These are phyloP conservation scores for Colletotrichum coccodes DNA, from an alignment of 2,329 filamentous ascomycete species.

Conservation along the genomic window DNA sequence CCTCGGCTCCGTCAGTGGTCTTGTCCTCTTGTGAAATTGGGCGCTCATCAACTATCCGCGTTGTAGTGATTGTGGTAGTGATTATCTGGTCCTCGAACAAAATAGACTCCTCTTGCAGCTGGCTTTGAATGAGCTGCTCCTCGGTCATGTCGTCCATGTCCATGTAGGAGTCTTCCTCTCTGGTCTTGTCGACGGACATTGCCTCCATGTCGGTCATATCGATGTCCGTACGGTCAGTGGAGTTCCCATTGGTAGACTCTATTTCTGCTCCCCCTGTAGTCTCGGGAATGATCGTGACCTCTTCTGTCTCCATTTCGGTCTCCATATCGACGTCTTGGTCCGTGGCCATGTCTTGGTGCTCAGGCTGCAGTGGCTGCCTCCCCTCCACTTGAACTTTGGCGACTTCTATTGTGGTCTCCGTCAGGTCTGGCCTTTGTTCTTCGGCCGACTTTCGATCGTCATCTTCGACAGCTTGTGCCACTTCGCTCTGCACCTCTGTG, in stretches of 20 bases:
- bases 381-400: background rate
- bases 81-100: slow-evolving; percentile 48
- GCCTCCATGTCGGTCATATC: slow-evolving; percentile 26
- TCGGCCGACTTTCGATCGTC: background rate
- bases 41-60: background rate
- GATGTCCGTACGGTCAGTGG: slow-evolving; percentile 16
- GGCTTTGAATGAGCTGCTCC: slow-evolving; percentile 23
- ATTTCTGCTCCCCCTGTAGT: slow-evolving; percentile 6
- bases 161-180: slow-evolving; percentile 7
- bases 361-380: background rate
- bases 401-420: background rate
- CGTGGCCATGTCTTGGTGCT: background rate
- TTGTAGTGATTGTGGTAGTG: background rate
- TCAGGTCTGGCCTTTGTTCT: background rate
- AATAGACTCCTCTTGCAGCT: slow-evolving; percentile 38
- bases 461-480: background rate
- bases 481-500: background rate
- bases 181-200: slow-evolving; percentile 10
- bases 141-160: slow-evolving; percentile 19
- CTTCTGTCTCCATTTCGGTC: background rate
- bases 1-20: background rate
- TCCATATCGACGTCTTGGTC: background rate
- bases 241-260: slow-evolving; percentile 5
- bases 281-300: background rate
- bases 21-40: background rate